Evolutionary conservation across 2,329 filamentous ascomycete genomes (phyloP), one percentile per base, ranked within the genome.

Genomic region (Pseudopyrenochaeta lycopersici): DNA sequence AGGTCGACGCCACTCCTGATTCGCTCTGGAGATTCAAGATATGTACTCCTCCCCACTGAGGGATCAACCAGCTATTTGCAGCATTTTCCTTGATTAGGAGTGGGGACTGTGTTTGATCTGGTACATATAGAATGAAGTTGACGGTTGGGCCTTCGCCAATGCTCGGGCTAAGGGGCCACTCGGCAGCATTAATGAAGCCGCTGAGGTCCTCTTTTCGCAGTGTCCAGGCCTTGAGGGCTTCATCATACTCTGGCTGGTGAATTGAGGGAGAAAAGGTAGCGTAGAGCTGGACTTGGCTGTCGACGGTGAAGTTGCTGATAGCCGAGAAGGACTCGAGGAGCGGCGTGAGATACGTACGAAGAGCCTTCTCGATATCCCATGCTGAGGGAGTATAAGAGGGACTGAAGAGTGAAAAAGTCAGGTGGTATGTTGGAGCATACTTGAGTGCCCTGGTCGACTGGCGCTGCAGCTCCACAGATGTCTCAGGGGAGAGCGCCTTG

Each of bases 251-350:
- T 1, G 87, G 87, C 3, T 78, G 76, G 6, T 80, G 83, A 15
- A 88, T 82, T 1, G 85, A 87, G 1, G 86, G 85, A 1, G 87
- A 85, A 57, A 88, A 85, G 2, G 80, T 80, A 5, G 95, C 94
- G 71, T 97, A 97, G 0, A 98, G 84, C 77, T 99, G 95, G 2
- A 99, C 90, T 77, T 99, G 95, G 0, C 92, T 96, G 71, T 98
- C 93, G 44, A 98, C 89, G 12, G 93, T 97, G 70, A 99, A 98
- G 73, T 96, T 94, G 80, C 93, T 95, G 62, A 97, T 96, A 1
- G 89, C 83, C 0, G 87, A 85, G 23, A 98, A 85, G 21, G 92
- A 88, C 38, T 90, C 83, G 0, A 99, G 82, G 41, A 98, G 83
- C 0, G 95, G 94, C 47, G 85, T 81, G 75, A 99, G 87, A 75